Conservation (phyloP, 257 asterid genomes). For the Scutellaria galericulata region DNA sequence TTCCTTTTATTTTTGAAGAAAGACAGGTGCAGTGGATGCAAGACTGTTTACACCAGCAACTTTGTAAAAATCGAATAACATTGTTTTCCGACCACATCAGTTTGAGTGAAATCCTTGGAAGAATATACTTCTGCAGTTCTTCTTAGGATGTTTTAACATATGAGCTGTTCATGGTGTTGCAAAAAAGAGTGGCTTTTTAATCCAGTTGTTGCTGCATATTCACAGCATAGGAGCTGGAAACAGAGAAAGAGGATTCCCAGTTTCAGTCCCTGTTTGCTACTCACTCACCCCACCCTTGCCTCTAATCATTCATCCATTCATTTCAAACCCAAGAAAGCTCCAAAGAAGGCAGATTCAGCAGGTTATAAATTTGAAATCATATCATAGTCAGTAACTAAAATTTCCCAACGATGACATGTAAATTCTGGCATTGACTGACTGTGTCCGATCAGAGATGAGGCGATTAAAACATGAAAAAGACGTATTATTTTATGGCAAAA, state of each 20-base stretch:
- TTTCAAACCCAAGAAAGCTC: background rate
- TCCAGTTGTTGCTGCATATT: background rate
- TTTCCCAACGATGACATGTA: background rate
- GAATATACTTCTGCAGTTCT: too few species aligned
- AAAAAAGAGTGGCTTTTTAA: too few species aligned
- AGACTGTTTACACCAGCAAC: constrained; percentile 15
- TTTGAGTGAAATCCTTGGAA: background rate
- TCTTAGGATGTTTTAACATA: too few species aligned
- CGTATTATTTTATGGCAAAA: too few species aligned
- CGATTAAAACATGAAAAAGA: too few species aligned
- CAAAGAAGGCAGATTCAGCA: too few species aligned
- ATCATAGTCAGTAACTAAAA: constrained; percentile 12
- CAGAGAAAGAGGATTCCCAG: background rate
- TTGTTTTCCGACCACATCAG: background rate
- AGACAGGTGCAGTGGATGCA: constrained; percentile 25
- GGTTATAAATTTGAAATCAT: too few species aligned
- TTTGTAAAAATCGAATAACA: constrained; percentile 19
- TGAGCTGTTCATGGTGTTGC: too few species aligned
- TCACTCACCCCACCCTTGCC: too few species aligned
- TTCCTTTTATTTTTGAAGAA: background rate
- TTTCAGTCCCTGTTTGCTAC: background rate
- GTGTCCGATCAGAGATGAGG: too few species aligned
- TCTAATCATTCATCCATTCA: background rate
- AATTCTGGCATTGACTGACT: background rate
- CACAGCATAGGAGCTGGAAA: background rate